These are phyloP conservation scores for Picea sitchensis DNA, from an alignment of 75 land plant species.

Conservation along the genomic window DNA sequence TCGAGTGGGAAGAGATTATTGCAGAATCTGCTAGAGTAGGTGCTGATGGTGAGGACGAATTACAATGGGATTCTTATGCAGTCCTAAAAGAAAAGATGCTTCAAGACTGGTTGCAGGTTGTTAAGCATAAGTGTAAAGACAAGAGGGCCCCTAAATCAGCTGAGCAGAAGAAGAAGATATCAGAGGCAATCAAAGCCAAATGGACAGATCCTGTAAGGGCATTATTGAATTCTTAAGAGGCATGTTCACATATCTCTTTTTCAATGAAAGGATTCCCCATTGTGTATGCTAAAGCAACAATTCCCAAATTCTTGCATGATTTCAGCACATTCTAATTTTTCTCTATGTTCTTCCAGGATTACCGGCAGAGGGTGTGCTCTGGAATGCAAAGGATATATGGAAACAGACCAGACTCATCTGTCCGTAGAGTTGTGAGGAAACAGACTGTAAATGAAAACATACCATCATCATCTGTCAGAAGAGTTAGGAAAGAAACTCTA, in stretches of 20 bases:
- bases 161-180: constrained; percentile 68
- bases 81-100: constrained; percentile 39
- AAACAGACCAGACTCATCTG: constrained; percentile 7
- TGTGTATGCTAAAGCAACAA: constrained; percentile 4
- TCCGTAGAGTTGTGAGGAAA: constrained; percentile 11
- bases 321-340: neutral
- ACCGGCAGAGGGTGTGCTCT: constrained; percentile 53
- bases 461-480: neutral
- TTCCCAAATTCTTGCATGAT: neutral
- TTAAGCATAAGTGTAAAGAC: constrained; percentile 25
- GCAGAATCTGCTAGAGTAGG: constrained; percentile 78
- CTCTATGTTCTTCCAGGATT: constrained; percentile 40
- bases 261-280: neutral
- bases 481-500: constrained; percentile 14
- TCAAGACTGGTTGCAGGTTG: constrained; percentile 46
- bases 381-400: constrained; percentile 46
- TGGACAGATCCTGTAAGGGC: constrained; percentile 86
- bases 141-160: constrained; percentile 48
- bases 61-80: constrained; percentile 80
- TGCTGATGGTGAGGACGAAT: constrained; percentile 57
- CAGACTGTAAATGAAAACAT: neutral
- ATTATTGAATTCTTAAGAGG: constrained; percentile 3
- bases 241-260: neutral
- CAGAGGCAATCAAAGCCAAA: constrained; percentile 84
- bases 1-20: constrained; percentile 70